Evolutionary conservation across 2,329 filamentous ascomycete genomes (phyloP).

Genomic region (Colletotrichum karsti): DNA sequence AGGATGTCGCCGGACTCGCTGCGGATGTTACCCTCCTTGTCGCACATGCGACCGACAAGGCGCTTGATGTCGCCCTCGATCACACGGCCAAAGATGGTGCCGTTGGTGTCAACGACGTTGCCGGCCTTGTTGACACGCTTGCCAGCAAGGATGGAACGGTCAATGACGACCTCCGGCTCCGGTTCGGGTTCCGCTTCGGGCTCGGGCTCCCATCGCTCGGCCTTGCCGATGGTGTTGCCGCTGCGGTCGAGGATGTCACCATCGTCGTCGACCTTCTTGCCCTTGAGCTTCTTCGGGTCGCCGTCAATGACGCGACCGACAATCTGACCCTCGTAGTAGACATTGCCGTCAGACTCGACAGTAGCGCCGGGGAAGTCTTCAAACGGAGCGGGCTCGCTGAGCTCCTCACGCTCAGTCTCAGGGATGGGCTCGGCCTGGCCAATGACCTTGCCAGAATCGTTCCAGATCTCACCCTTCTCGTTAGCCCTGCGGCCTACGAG

Average conservation of each 20-base stretch:
- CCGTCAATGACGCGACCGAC: slow-evolving; percentile 72
- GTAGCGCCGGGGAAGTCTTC: slow-evolving; percentile 65
- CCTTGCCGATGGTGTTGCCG: slow-evolving; percentile 73
- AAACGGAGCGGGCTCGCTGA: slow-evolving; percentile 59
- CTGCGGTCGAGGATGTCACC: slow-evolving; percentile 73
- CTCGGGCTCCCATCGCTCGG: slow-evolving; percentile 72
- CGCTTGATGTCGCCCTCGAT: slow-evolving; percentile 72
- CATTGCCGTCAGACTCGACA: slow-evolving; percentile 61
- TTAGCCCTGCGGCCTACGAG: slow-evolving; percentile 72
- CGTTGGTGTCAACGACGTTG: slow-evolving; percentile 63
- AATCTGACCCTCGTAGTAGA: slow-evolving; percentile 60
- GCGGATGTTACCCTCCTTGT: slow-evolving; percentile 76
- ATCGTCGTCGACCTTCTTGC: slow-evolving; percentile 73
- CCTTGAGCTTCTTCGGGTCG: slow-evolving; percentile 69
- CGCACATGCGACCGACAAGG: slow-evolving; percentile 74
- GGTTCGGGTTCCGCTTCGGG: slow-evolving; percentile 52
- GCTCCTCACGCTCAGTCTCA: slow-evolving; percentile 58
- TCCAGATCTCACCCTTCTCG: slow-evolving; percentile 75
- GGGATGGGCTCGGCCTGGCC: slow-evolving; percentile 74
- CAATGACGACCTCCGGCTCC: slow-evolving; percentile 60
- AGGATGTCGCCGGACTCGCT: slow-evolving; percentile 78
- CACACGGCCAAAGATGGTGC: slow-evolving; percentile 69
- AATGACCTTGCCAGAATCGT: slow-evolving; percentile 73
- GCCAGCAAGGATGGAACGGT: slow-evolving; percentile 71
- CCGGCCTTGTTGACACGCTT: slow-evolving; percentile 78